Base-by-base conservation (phyloP, 1,139 yeast species). In the Suhomyces maxii region DNA sequence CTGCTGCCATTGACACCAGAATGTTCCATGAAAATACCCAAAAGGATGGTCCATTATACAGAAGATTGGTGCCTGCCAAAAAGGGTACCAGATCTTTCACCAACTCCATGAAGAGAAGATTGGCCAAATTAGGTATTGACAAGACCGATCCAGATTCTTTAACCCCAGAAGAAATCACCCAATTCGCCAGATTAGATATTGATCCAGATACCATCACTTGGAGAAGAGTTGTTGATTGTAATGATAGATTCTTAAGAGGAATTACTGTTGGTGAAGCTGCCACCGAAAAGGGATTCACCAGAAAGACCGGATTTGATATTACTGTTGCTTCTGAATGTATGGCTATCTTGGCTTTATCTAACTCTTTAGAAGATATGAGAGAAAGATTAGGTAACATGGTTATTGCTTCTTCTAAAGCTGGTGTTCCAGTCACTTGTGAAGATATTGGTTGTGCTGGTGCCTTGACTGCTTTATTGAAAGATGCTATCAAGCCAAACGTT, bases 401-500 rank as follows among this genome's bases (percentile, higher is more conserved):
- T 39, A 80, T 86, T 59, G 93, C 88, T 41, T 76, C 86, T 12
- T 69, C 60, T 36, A 69, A 61, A 26, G 69, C 81, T 13, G 86
- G 86, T 45, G 79, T 67, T 38, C 88, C 91, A 47, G 76, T 86
- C 51, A 86, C 95, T 34, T 84, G 85, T 48, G 91, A 86, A 65
- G 95, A 86, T 61, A 74, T 86, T 53, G 88, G 91, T 28, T 80
- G 84, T 67, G 89, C 90, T 32, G 95, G 93, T 60, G 93, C 95
- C 37, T 72, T 86, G 52, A 82, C 93, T 44, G 91, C 93, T 1
- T 71, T 86, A 56, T 69, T 86, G 59, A 86, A 84, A 62, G 93
- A 86, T 64, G 89, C 91, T n/a, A 77, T 86, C 53, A 86, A 86
- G 63, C 95, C 95, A 54, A 86, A 85, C 60, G 72, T 86, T 65